Evolutionary conservation across 2,329 filamentous ascomycete species (phyloP).

Genomic region (Aspergillus brasiliensis): DNA sequence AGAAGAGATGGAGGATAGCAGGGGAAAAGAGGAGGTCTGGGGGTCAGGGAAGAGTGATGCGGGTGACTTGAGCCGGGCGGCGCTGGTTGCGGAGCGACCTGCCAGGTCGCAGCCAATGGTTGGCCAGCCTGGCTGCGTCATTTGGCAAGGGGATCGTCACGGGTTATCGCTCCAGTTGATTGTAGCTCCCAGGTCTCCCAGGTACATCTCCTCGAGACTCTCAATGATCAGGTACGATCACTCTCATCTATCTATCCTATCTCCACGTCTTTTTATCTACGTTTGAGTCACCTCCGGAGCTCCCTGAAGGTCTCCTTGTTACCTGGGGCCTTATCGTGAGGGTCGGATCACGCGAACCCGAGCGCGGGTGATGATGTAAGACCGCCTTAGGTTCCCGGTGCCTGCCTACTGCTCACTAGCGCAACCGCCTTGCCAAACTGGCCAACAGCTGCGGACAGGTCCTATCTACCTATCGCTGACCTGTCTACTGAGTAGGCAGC

Average conservation of each 20-base stretch:
- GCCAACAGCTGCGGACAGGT: constrained; percentile 4
- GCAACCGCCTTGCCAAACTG: constrained; percentile 1
- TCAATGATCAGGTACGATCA: background rate
- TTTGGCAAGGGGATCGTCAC: constrained; percentile 21
- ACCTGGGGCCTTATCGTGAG: background rate
- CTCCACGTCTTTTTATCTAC: background rate
- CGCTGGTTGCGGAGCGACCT: constrained; percentile 28
- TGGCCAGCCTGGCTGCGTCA: constrained; percentile 23
- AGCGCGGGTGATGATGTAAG: constrained; percentile 15
- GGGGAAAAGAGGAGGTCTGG: constrained; percentile 11
- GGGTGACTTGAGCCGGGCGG: constrained; percentile 12
- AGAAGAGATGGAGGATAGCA: constrained; percentile 28
- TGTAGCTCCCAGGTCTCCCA: background rate
- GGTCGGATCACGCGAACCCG: constrained; percentile 5
- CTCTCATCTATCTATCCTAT: background rate
- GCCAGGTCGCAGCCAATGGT: constrained; percentile 21
- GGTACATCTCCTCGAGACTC: background rate
- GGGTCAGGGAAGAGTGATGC: constrained; percentile 27
- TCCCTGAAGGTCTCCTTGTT: background rate
- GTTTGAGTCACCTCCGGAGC: background rate
- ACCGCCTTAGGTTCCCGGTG: constrained; percentile 7
- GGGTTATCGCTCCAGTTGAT: constrained; percentile 18
- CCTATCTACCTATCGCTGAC: background rate
- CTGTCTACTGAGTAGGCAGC: background rate
- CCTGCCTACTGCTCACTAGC: constrained; percentile 2